Conservation (phyloP, 768 basidiomycete genomes). For the Mrakia hoshinonis region DNA sequence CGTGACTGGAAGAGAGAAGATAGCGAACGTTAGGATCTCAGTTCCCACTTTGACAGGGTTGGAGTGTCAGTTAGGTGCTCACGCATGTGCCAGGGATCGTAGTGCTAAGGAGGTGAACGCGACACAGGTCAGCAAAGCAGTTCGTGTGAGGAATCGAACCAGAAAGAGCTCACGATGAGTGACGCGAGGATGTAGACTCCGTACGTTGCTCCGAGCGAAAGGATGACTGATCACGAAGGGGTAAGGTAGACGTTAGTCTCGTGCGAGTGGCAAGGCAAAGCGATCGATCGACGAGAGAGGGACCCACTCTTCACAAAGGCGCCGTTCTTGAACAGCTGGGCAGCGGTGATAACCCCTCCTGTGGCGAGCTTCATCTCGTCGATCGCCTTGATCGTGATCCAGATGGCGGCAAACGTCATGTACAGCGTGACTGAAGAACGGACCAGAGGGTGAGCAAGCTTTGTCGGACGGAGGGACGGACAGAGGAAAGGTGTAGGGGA, state of each 20-base stretch:
- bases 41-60: not conserved
- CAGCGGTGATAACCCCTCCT: constrained; percentile 45
- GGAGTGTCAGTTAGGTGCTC: not conserved
- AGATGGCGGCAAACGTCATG: constrained; percentile 66
- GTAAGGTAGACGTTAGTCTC: constrained; percentile 8
- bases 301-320: not conserved
- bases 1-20: constrained; percentile 48
- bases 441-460: not conserved
- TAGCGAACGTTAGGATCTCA: not conserved
- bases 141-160: not conserved
- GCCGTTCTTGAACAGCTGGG: constrained; percentile 59
- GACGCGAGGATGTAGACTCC: constrained; percentile 80
- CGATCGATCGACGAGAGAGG: constrained; percentile 42
- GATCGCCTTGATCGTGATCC: constrained; percentile 75
- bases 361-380: constrained; percentile 50
- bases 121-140: too few species aligned
- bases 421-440: constrained; percentile 61
- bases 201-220: constrained; percentile 76
- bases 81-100: constrained; percentile 95
- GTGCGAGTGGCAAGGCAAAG: not conserved
- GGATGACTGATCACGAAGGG: constrained; percentile 58
- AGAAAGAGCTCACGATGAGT: constrained; percentile 60
- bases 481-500: not conserved
- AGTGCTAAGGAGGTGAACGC: constrained; percentile 33
- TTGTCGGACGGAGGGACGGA: not conserved